Evolutionary conservation across 2,329 filamentous ascomycete species (phyloP), one percentile per base, ranked within the genome.

Genomic region (Ophidiomyces ophidiicola): DNA sequence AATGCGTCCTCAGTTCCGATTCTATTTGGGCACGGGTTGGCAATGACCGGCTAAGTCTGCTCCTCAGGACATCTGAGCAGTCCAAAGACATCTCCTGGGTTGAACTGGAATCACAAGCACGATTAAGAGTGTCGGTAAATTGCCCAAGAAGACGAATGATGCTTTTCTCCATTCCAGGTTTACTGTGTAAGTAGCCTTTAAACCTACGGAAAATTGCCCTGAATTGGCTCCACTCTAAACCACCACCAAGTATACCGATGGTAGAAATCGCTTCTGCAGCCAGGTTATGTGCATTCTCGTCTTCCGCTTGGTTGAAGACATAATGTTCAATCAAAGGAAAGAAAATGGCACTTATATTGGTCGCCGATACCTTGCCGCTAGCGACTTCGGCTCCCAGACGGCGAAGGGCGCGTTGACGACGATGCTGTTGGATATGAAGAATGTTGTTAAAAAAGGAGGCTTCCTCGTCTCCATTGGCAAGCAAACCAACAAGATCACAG

Each of bases 241-340:
- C 84, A 45, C 74, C 70, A 3, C 82, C 77, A 41, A 98, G 61
- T 18, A 72, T 69, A 2, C 82, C 80, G 43, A 98, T 80, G 0
- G 86, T 81, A 6, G 71, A 74, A n/a, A 86, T 80, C 4, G 88
- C 79, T 58, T 94, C 85, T 11, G 86, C 85, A 35, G 85, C 79
- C 38, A 96, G 69, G 35, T 86, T 88, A 49, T 92, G 82, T 24
- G 85, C 70, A 32, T 64, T 67, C 44, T 77, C 86, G 55, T 94
- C 85, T 33, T 85, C 82, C 3, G 74, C 75, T 44, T 81, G 76
- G 43, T 86, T 81, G 54, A 94, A 88, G 17, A 94, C 80, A 54
- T 94, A 96, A 55, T 94, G 87, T 55, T 98, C 90, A 6, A 96
- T 69, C 14, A 98, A 68, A 0, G 90, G 92, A 28, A 98, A 74